Conservation (phyloP, 2,329 filamentous ascomycete genomes). For the Lasiodiplodia gonubiensis region DNA sequence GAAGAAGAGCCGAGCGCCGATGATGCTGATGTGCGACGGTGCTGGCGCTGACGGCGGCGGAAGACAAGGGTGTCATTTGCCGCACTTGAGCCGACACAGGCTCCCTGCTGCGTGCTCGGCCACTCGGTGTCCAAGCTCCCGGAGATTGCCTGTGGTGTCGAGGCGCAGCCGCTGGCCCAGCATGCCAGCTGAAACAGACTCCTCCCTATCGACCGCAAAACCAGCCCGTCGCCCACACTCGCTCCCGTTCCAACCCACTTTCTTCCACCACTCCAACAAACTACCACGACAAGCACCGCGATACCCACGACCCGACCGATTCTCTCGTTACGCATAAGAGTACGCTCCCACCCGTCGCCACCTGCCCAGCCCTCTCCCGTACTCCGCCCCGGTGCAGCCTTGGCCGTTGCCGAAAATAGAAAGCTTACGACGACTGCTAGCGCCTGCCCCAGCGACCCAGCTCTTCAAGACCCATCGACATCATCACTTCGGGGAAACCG, state of each 20-base stretch:
- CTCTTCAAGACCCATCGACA: constrained; percentile 11
- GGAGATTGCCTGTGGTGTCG: constrained; percentile 18
- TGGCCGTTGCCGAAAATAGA: constrained; percentile 26
- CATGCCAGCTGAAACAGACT: constrained; percentile 15
- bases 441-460: constrained; percentile 22
- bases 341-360: constrained; percentile 5
- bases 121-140: not conserved
- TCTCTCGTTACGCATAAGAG: constrained; percentile 13
- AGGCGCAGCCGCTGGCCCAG: constrained; percentile 9
- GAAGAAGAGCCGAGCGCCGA: constrained; percentile 6
- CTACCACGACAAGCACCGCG: not conserved
- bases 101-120: constrained; percentile 3
- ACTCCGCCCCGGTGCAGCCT: constrained; percentile 21
- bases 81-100: not conserved
- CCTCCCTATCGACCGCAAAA: constrained; percentile 22
- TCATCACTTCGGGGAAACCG: constrained; percentile 14
- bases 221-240: constrained; percentile 8
- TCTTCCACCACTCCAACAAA: constrained; percentile 13
- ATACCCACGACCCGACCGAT: not conserved
- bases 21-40: constrained; percentile 20
- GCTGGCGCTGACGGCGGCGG: constrained; percentile 15
- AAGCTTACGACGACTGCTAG: constrained; percentile 27
- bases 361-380: constrained; percentile 15
- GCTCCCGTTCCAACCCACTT: not conserved
- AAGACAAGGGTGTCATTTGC: not conserved